Evolutionary conservation across 352 stramenopile species (phyloP), one percentile per base, ranked within the genome.

Genomic region (Thalassiosira exigua): DNA sequence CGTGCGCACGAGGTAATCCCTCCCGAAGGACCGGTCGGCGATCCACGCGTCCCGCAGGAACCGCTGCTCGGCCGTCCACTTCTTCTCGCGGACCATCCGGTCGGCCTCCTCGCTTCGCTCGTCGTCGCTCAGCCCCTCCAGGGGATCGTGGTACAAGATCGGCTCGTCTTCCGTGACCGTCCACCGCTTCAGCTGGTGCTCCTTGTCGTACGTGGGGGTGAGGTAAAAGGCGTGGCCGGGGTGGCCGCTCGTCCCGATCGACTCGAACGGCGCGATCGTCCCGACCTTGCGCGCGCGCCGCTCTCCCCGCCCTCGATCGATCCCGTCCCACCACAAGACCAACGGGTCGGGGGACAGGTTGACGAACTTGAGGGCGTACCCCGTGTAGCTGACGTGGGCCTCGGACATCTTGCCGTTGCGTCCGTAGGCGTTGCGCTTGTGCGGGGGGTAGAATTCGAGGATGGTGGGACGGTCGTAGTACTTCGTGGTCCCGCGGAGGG

Each of bases 331-430:
- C 68, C 82, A 86, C 0, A 91, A 54, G 21, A 87, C 73, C 1
- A 91, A 32, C 27, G 85, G 56, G 7, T 89, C 68, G 5, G 67
- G 52, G 11, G 73, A 84, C 22, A 91, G 65, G 62, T 93, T 93
- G 52, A 91, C 68, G 62, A 93, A 90, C 77, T 93, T 91, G 42
- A 73, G 68, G 32, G 77, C 82, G 79, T 89, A 91, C 17, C 87
- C 87, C 17, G 87, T 90, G 71, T 88, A 91, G 41, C 56, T 56
- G 42, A 81, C 46, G 17, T 62, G 70, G 59, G 72, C 62, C 24
- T 62, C 42, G 3, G 24, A 7, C n/a, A 79, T 41, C n/a, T n/a
- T n/a, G n/a, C n/a, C n/a, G n/a, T n/a, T n/a, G n/a, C n/a, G n/a
- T n/a, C n/a, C n/a, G n/a, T n/a, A n/a, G n/a, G n/a, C n/a, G n/a